Evolutionary conservation across 352 stramenopile species (phyloP).

Genomic region (Phytophthora citrophthora): DNA sequence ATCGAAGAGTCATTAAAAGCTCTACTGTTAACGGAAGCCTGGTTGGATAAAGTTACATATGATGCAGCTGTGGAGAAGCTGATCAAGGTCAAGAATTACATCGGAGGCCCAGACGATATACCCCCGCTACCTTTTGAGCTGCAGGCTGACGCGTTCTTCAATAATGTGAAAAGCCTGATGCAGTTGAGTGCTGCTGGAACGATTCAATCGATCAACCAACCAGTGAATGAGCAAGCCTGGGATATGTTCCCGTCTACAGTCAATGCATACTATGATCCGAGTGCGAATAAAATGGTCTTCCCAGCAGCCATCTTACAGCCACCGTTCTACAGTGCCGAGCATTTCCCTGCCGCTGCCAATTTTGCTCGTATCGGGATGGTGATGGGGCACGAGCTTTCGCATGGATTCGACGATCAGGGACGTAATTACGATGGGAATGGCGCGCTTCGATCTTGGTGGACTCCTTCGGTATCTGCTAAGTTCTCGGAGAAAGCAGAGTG

Average conservation of each 20-base stretch:
- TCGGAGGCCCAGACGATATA: slow-evolving; percentile 60
- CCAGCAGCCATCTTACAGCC: slow-evolving; percentile 93
- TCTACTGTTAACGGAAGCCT: slow-evolving; percentile 82
- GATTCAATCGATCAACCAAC: slow-evolving; percentile 45
- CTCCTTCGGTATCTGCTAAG: slow-evolving; percentile 48
- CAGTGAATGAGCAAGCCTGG: slow-evolving; percentile 67
- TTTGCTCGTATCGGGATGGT: slow-evolving; percentile 93
- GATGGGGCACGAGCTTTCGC: slow-evolving; percentile 94
- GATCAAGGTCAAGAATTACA: slow-evolving; percentile 81
- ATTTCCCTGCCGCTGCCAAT: slow-evolving; percentile 89
- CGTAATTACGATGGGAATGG: slow-evolving; percentile 86
- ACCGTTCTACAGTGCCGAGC: slow-evolving; percentile 72
- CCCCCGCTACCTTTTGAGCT: slow-evolving; percentile 61
- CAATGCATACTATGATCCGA: slow-evolving; percentile 86
- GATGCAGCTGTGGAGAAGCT: slow-evolving; percentile 90
- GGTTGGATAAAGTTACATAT: slow-evolving; percentile 89
- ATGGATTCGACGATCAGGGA: slow-evolving; percentile 95
- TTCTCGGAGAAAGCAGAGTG: slow-evolving; percentile 66
- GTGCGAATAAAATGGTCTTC: slow-evolving; percentile 93
- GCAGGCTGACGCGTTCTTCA: slow-evolving; percentile 53
- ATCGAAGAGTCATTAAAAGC: slow-evolving; percentile 86
- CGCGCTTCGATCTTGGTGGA: slow-evolving; percentile 94
- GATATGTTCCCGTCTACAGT: slow-evolving; percentile 93
- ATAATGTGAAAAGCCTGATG: slow-evolving; percentile 57
- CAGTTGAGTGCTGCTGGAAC: slow-evolving; percentile 34